Base-by-base conservation (phyloP, 805 yeast species). In the Wickerhamiella qilinensis region DNA sequence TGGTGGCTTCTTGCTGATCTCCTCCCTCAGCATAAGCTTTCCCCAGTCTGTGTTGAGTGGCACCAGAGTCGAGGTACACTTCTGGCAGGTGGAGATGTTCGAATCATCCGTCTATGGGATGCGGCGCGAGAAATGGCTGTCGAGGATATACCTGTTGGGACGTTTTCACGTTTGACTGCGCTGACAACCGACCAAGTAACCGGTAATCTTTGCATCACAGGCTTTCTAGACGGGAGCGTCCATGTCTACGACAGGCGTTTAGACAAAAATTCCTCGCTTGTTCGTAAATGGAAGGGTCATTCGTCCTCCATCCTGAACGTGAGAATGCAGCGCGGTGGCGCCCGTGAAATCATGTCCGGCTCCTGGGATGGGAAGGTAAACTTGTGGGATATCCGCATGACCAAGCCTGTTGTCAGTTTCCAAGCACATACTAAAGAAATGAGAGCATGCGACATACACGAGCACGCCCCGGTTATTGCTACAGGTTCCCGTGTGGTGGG, bases 281-380 rank as follows among this genome's bases (percentile, higher is more conserved):
- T 84, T 11, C 73, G 75, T 49, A 64, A 76, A 6, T 91, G 96
- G 94, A 69, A 73, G 46, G 55, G 51, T 16, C 64, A 65, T 40
- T 67, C 74, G 33, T 55, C 67, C 2, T 68, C 83, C 49, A 73
- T 88, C 32, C 64, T 75, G 34, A 83, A 80, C 47, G 75, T 86
- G 8, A 94, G 83, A 51, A 79, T 91, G 93, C 98, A 91, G 62
- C 68, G 98, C 50, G 98, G 98, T 29, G 98, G 98, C 0, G 73
- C 74, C 49, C 67, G 98, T 40, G 98, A 91, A 54, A 66, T 91
- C 34, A 78, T 79, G 2, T 75, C 88, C 45, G 97, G 93, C 0
- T 47, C 58, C 18, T 62, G 80, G 0, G 91, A 82, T 51, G 96
- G 98, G 2, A 63, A 67, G 33, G 79, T 91, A 3, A 80, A 77